A percentile compares a stretch with the other conserved stretches of the same genome.
phyloP scores from a whole-genome alignment of 257 asterid species.

The Hygrophila difformis region DNA sequence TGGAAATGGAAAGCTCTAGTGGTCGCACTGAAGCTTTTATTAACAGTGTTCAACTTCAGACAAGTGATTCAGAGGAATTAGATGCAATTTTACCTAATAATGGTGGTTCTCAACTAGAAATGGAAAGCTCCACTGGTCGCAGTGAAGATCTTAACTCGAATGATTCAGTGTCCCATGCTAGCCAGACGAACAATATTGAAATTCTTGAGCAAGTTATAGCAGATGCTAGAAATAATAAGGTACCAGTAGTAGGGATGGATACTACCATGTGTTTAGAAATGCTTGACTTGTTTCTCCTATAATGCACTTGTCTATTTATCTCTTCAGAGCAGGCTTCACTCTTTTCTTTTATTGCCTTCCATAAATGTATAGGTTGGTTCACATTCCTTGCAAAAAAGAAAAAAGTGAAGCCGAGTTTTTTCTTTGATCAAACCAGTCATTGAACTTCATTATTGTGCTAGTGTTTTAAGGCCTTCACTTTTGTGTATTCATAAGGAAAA shows the following conservation, averaged over 20 bases:
- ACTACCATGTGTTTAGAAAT: conserved; percentile 2
- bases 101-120: conserved; percentile 21
- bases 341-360: too few species aligned
- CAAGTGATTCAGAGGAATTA: conserved; percentile 19
- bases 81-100: conserved; percentile 18
- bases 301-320: neutral
- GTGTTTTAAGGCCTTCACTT: too few species aligned
- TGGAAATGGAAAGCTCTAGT: conserved; percentile 18
- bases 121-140: conserved; percentile 18
- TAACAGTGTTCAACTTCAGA: conserved; percentile 16
- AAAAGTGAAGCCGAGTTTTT: too few species aligned
- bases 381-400: too few species aligned
- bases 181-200: conserved; percentile 37
- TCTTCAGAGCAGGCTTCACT: neutral
- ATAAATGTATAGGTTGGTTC: too few species aligned
- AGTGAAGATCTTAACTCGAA: conserved; percentile 28
- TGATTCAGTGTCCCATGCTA: conserved; percentile 42
- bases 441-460: too few species aligned
- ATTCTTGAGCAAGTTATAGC: conserved; percentile 48
- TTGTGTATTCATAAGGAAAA: too few species aligned
- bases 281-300: neutral
- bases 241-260: conserved; percentile 15
- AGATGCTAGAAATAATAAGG: conserved; percentile 74
- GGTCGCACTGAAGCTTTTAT: too few species aligned
- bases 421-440: too few species aligned